Conservation (phyloP, 2,329 filamentous ascomycete species). For the Herpotrichia juniperi region DNA sequence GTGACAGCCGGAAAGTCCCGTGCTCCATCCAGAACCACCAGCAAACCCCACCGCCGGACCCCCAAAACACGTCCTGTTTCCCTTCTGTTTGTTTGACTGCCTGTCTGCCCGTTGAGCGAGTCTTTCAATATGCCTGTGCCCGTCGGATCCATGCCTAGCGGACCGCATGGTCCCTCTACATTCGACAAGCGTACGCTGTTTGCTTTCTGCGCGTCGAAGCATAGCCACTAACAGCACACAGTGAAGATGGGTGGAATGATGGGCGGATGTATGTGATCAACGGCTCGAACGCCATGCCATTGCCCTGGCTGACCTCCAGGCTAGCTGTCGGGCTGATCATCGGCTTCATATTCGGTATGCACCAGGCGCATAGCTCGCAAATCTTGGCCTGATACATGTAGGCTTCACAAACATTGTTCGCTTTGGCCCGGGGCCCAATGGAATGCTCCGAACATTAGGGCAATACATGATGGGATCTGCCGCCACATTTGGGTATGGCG, state of each 20-base stretch:
- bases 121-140: constrained; percentile 61
- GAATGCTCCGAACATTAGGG: constrained; percentile 90
- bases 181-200: constrained; percentile 70
- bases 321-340: constrained; percentile 93
- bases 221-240: constrained; percentile 51
- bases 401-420: constrained; percentile 94
- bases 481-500: constrained; percentile 86
- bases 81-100: constrained; percentile 17
- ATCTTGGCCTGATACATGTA: constrained; percentile 48
- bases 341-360: constrained; percentile 92
- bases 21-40: background rate
- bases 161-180: constrained; percentile 64
- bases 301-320: constrained; percentile 9
- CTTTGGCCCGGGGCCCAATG: constrained; percentile 90
- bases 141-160: constrained; percentile 51
- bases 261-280: constrained; percentile 81
- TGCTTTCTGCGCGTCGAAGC: constrained; percentile 21
- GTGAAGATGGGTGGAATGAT: constrained; percentile 99
- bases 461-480: constrained; percentile 97
- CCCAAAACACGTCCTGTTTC: constrained; percentile 21
- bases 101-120: constrained; percentile 6
- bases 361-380: background rate
- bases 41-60: constrained; percentile 10
- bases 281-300: constrained; percentile 19
- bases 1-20: background rate